Conservation (phyloP, 805 yeast genomes). For the Candida ponderosae region DNA sequence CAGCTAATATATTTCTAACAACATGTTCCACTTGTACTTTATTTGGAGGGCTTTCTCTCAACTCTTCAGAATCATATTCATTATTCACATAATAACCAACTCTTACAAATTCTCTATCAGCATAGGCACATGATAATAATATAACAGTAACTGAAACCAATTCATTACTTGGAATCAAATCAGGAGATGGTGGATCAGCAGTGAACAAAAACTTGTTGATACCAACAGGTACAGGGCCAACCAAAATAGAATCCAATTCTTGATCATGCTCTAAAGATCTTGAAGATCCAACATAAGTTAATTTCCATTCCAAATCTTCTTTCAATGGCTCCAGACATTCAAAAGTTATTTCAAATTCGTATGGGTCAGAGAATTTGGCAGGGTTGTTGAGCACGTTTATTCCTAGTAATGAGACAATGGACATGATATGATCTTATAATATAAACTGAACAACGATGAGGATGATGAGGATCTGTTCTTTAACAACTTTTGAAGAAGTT, state of each 20-base stretch:
- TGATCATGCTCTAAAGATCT: slow-evolving; percentile 94
- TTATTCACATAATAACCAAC: slow-evolving; percentile 98
- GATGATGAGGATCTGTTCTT: no score
- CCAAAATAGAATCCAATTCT: slow-evolving; percentile 91
- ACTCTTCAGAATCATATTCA: slow-evolving; percentile 89
- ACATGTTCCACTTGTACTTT: slow-evolving; percentile 93
- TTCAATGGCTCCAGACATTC: slow-evolving; percentile 90
- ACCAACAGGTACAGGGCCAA: slow-evolving; percentile 98
- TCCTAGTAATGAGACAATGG: slow-evolving; percentile 87
- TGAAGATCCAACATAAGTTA: slow-evolving; percentile 95
- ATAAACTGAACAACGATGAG: no score
- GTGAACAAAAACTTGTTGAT: slow-evolving; percentile 85
- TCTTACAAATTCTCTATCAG: slow-evolving; percentile 89
- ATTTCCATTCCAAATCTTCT: slow-evolving; percentile 89
- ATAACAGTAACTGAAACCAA: slow-evolving; percentile 94
- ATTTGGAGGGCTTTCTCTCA: slow-evolving; percentile 88
- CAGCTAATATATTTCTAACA: slow-evolving; percentile 89
- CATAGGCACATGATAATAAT: slow-evolving; percentile 84
- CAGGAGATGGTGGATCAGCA: slow-evolving; percentile 97
- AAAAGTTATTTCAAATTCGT: slow-evolving; percentile 94
- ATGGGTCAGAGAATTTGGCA: slow-evolving; percentile 86
- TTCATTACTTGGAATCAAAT: slow-evolving; percentile 91
- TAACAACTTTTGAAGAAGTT: no score
- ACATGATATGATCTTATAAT: slow-evolving; percentile 43
- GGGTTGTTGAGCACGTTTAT: slow-evolving; percentile 92